A percentile compares a stretch with the other conserved stretches of the same genome.
phyloP scores from a whole-genome alignment of 805 yeast genomes.

The Metschnikowia dekortorum region DNA sequence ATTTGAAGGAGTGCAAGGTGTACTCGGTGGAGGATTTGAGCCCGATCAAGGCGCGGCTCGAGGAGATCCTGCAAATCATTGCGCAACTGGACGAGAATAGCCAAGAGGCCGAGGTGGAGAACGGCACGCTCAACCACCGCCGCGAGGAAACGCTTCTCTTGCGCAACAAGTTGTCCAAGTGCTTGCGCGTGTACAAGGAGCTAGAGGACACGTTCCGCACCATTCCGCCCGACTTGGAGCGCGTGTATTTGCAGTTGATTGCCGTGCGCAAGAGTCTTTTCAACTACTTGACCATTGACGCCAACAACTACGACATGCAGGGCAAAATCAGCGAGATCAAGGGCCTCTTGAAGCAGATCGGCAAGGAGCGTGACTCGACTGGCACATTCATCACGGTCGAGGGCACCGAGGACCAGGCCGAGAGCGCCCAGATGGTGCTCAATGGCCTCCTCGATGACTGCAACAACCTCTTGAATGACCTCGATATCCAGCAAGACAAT shows the following conservation, averaged over 20 bases:
- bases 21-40: conserved; percentile 79
- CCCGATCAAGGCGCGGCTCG: conserved; percentile 71
- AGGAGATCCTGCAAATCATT: conserved; percentile 65
- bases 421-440: conserved; percentile 43
- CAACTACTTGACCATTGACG: conserved; percentile 24
- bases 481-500: conserved; percentile 42
- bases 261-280: conserved; percentile 56
- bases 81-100: conserved; percentile 20
- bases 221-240: conserved; percentile 36
- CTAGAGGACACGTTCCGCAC: conserved; percentile 50
- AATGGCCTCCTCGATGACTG: conserved; percentile 84
- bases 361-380: conserved; percentile 44
- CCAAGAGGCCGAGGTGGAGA: conserved; percentile 11
- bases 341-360: conserved; percentile 25
- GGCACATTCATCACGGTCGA: conserved; percentile 44
- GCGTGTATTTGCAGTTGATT: conserved; percentile 55
- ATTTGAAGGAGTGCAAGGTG: conserved; percentile 73
- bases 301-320: conserved; percentile 4
- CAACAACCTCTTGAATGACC: conserved; percentile 66
- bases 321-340: conserved; percentile 20
- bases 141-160: conserved; percentile 60
- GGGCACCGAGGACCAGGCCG: conserved; percentile 20
- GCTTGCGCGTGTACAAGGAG: conserved; percentile 52
- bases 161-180: conserved; percentile 59
- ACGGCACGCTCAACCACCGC: conserved; percentile 24